phyloP scores from a whole-genome alignment of 2,329 filamentous ascomycete genomes.

The Penicillium palitans region DNA sequence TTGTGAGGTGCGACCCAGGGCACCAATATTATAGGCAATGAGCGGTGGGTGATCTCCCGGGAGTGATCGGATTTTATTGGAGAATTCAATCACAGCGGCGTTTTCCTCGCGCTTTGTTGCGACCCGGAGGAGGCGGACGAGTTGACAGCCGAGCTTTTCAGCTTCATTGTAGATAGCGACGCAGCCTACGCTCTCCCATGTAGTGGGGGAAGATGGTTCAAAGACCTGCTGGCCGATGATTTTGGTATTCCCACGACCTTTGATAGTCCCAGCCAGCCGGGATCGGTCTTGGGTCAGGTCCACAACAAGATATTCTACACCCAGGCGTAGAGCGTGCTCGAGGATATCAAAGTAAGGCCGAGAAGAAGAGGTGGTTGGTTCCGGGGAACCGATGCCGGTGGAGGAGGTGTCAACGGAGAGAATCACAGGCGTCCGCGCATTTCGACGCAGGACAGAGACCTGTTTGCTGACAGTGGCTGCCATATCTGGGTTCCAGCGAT shows the following conservation, averaged over 20 bases:
- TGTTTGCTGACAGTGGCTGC: slow-evolving; percentile 55
- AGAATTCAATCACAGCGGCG: slow-evolving; percentile 38
- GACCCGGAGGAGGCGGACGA: slow-evolving; percentile 42
- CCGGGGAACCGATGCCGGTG: slow-evolving; percentile 14
- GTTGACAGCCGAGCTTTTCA: slow-evolving; percentile 39
- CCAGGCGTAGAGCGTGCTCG: slow-evolving; percentile 42
- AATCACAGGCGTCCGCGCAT: slow-evolving; percentile 58
- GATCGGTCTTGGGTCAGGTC: slow-evolving; percentile 37
- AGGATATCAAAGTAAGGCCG: slow-evolving; percentile 38
- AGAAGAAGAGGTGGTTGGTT: slow-evolving; percentile 11
- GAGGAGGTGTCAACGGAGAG: slow-evolving; percentile 52
- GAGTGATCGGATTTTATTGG: slow-evolving; percentile 36
- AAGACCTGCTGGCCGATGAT: slow-evolving; percentile 43
- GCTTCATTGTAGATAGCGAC: slow-evolving; percentile 38
- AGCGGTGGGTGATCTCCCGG: slow-evolving; percentile 35
- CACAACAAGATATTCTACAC: slow-evolving; percentile 43
- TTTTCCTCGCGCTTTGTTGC: slow-evolving; percentile 42
- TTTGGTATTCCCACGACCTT: slow-evolving; percentile 42
- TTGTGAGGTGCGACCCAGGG: slow-evolving; percentile 46
- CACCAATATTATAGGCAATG: slow-evolving; percentile 45
- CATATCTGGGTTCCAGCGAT: slow-evolving; percentile 56
- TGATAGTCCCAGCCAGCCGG: slow-evolving; percentile 30
- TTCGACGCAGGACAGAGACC: slow-evolving; percentile 59
- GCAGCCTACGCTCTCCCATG: slow-evolving; percentile 39
- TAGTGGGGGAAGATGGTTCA: slow-evolving; percentile 30